A percentile compares a stretch with the other conserved stretches of the same genome.
Conservation (phyloP, 225 moss, liverwort and hornwort genomes). For the Physcomitrium patens region DNA sequence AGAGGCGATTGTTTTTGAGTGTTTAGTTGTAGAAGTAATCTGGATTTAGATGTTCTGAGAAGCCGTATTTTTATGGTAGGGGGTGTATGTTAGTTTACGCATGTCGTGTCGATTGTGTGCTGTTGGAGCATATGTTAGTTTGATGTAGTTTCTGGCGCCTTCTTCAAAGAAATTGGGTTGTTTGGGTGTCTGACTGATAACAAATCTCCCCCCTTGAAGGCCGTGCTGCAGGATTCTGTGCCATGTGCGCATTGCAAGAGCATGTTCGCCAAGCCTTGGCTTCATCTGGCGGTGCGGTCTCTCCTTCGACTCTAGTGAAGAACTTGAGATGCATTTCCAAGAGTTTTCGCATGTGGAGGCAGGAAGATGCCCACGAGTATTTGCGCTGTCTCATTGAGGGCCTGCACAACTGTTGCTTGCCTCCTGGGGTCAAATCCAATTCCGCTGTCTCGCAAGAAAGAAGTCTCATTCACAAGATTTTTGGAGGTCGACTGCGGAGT, state of each 20-base stretch:
- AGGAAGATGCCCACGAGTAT: conserved; percentile 98
- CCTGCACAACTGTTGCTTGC: conserved; percentile 86
- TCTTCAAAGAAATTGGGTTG: background rate
- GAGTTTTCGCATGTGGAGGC: conserved; percentile 88
- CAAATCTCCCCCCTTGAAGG: conserved; percentile 53
- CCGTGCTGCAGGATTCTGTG: conserved; percentile 91
- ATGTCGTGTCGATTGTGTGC: background rate
- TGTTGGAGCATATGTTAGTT: conserved; percentile 12
- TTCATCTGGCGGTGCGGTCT: conserved; percentile 75
- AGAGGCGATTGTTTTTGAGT: no score
- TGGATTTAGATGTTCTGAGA: background rate
- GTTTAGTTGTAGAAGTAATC: background rate
- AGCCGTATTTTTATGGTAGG: background rate
- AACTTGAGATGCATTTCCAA: conserved; percentile 93
- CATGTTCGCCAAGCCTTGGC: conserved; percentile 85
- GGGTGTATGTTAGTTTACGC: background rate
- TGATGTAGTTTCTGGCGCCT: background rate
- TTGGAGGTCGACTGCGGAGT: conserved; percentile 90
- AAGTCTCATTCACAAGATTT: conserved; percentile 90
- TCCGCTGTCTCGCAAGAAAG: conserved; percentile 74
- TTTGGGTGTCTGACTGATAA: conserved; percentile 37
- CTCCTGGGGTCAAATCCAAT: conserved; percentile 72
- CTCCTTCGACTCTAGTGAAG: conserved; percentile 84
- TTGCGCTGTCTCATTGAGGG: conserved; percentile 92
- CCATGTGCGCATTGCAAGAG: conserved; percentile 95